Conservation (phyloP, 345 rosid species). For the Noccaea caerulescens region DNA sequence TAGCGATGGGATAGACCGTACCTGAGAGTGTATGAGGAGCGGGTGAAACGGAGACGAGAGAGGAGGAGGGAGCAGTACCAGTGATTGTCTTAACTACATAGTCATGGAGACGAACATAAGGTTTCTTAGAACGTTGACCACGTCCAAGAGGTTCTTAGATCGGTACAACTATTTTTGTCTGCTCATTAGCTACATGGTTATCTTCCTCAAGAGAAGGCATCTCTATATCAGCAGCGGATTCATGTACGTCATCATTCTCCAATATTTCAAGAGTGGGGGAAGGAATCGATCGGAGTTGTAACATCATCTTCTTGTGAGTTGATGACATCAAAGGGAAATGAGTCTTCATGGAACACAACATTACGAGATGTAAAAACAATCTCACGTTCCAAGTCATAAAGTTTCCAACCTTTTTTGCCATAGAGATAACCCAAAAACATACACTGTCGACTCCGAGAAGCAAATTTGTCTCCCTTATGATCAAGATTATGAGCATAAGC, state of each 20-base stretch:
- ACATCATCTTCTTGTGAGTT: background rate
- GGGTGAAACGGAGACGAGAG: background rate
- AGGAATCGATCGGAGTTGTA: too few species aligned
- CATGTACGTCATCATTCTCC: background rate
- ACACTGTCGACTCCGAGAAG: too few species aligned
- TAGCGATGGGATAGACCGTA: background rate
- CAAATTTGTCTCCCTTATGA: constrained; percentile 5
- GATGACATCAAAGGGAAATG: background rate
- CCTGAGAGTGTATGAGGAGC: background rate
- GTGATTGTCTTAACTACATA: background rate
- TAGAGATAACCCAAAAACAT: background rate
- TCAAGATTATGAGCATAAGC: background rate
- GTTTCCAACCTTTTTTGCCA: constrained; percentile 1
- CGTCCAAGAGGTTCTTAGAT: too few species aligned
- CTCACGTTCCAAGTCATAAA: background rate
- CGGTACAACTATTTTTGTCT: too few species aligned
- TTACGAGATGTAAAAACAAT: background rate
- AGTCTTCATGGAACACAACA: background rate
- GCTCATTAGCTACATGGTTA: too few species aligned
- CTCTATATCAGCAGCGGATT: too few species aligned
- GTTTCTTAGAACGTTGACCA: too few species aligned
- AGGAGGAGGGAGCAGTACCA: background rate
- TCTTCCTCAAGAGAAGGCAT: too few species aligned
- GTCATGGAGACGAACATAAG: background rate
- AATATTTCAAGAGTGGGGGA: too few species aligned